Base-by-base conservation (phyloP, 805 yeast genomes). In the Isabelozyma rhagii region DNA sequence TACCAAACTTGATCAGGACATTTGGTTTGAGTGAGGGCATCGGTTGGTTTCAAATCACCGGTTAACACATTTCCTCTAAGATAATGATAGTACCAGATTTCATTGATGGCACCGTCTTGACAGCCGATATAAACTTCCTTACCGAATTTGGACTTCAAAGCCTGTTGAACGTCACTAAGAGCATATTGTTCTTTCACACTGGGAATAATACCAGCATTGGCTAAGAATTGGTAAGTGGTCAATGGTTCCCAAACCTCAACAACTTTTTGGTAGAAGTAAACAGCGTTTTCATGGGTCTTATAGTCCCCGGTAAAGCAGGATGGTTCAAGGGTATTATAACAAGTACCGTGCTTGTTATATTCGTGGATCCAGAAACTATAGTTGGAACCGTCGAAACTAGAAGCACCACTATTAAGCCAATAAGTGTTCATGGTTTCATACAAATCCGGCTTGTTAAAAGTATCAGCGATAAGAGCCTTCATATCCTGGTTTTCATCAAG, bases 281-380 rank as follows among this genome's bases (percentile, higher is more conserved):
- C 83, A 28, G 88, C 91, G 45, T 76, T 75, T 49, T 67, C 71
- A 51, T 67, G 57, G 13, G 63, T 47, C 21, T 61, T 57, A 50
- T 63, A 64, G 17, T 54, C 48, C 17, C 54, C 56, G 6, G 68
- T 69, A 66, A 90, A 91, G 66, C 98, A 92, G 4, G 66, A 57
- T 3, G 94, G 88, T 49, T 78, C 81, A 43, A 92, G 72, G 0
- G 97, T 90, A 44, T 84, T 81, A 78, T 91, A 84, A 69, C 97
- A 92, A 8, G 97, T 90, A 21, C 92, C 97, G 64, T 92, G 98
- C 65, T 92, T 92, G 72, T 92, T 91, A 77, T 81, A 92, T 68
- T 92, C 97, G 67, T 92, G 97, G 36, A 80, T 76, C 98, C 98
- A 92, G 46, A 92, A 71, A 5, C 76, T 63, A 50, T 81, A 84